Evolutionary conservation across 2,329 filamentous ascomycete genomes (phyloP), one percentile per base, ranked within the genome.

Genomic region (Talaromyces sp.): DNA sequence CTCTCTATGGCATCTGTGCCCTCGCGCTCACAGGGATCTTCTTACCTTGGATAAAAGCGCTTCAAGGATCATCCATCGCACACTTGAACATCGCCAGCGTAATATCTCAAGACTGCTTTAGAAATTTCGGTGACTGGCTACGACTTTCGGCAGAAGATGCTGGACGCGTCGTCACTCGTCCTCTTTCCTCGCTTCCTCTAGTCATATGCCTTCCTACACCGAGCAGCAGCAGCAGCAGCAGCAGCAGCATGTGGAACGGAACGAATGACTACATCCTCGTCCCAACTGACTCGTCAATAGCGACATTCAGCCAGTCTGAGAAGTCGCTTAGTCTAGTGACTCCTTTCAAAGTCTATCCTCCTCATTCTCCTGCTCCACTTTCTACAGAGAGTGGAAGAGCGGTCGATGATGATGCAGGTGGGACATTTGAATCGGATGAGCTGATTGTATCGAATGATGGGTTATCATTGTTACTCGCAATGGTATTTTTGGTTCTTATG

Each of bases 1-100:
- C 59, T 18, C 14, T 61, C 23, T 61, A 37, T 21, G 25, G 37
- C 12, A 55, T 61, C 3, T 44, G 46, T 46, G 37, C 48, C n/a
- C 14, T 37, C 21, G 37, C 48, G 16, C 23, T 61, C 3, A 25
- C 54, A 1, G 42, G 42, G 4, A 23, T 61, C n/a, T 55, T 61
- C 23, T 35, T 40, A 6, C 59, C 59, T 5, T 37, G 37, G 42
- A 33, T 55, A 14, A 42, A 33, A 42, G 59, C 40, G 1, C 23
- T 55, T 9, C 59, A 55, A 23, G 16, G 11, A 23, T 37, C 48
- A 1, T 40, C 59, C 16, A 25, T 61, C 5, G 25, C 35, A 23
- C 25, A 55, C 2, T 23, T 61, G 6, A 12, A 61, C 18, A 42
- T 37, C 2, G 35, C 54, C n/a, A 57, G 35, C 7, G 37, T 6